These are phyloP conservation scores for Euphorbia tirucalli DNA, from an alignment of 345 rosid genomes.

Conservation along the genomic window DNA sequence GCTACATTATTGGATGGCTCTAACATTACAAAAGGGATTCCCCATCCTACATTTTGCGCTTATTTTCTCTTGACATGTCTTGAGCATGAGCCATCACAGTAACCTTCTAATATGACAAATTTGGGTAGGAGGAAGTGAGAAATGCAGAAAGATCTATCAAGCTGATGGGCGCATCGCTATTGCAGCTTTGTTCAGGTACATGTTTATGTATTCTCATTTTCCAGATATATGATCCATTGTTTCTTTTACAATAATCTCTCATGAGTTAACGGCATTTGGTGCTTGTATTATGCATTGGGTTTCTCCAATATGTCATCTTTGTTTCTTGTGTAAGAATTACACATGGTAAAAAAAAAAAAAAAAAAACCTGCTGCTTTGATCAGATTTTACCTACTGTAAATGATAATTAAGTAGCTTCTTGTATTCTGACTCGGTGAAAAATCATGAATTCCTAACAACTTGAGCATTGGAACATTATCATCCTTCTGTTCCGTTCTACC, in stretches of 20 bases:
- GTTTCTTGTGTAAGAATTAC: background rate
- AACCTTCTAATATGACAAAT: background rate
- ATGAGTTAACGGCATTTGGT: background rate
- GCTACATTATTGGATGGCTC: background rate
- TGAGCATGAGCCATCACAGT: background rate
- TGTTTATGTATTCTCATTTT: background rate
- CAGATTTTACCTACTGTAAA: background rate
- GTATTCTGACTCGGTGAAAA: background rate
- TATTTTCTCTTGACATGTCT: background rate
- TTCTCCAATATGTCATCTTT: background rate
- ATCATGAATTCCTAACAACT: background rate
- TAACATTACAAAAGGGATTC: background rate
- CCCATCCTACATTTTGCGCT: background rate
- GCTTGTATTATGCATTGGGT: background rate
- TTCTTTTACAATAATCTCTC: background rate
- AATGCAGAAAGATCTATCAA: constrained; percentile 57
- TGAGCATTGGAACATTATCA: background rate
- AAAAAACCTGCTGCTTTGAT: constrained; percentile 6
- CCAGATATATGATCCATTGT: constrained; percentile 4
- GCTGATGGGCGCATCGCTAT: constrained; percentile 66
- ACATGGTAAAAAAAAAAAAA: background rate
- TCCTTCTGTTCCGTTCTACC: no score
- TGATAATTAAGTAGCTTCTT: background rate
- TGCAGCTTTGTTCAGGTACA: constrained; percentile 58
- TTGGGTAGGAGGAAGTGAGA: constrained; percentile 20